Percentiles rank a stretch among this genome's conserved stretches.
Conservation (phyloP, 257 asterid species). For the Rehmannia glutinosa region DNA sequence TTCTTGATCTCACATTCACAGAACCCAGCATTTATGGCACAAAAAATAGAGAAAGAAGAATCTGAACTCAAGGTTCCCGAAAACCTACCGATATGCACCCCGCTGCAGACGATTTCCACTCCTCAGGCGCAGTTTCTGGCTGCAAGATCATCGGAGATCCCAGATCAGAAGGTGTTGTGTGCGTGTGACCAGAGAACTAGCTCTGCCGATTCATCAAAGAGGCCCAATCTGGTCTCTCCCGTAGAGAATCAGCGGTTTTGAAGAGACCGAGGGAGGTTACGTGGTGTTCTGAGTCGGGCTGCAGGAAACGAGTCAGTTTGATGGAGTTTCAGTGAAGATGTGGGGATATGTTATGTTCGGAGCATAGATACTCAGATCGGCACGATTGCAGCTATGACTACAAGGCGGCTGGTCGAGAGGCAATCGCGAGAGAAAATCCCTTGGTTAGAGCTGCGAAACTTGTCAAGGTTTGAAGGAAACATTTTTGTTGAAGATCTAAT, state of each 20-base stretch:
- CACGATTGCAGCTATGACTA: too few relatives aligned
- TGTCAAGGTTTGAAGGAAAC: too few relatives aligned
- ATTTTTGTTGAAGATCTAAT: too few relatives aligned
- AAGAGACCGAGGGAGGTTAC: constrained; percentile 47
- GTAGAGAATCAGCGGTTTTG: constrained; percentile 15
- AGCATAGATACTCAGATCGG: constrained; percentile 59
- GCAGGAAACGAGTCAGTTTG: constrained; percentile 51
- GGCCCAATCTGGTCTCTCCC: constrained; percentile 28
- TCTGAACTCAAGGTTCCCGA: constrained; percentile 55
- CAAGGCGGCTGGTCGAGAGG: too few relatives aligned
- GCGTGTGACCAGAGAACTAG: constrained; percentile 24
- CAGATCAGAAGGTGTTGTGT: constrained; percentile 33
- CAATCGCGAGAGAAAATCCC: too few relatives aligned
- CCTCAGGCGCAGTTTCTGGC: constrained; percentile 24
- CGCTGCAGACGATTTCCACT: constrained; percentile 25
- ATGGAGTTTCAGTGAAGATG: constrained; percentile 64
- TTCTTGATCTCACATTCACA: too few relatives aligned
- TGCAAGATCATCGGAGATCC: constrained; percentile 20
- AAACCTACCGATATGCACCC: constrained; percentile 32
- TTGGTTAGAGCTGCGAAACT: too few relatives aligned
- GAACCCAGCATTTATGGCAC: too few relatives aligned
- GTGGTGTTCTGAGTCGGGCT: constrained; percentile 52
- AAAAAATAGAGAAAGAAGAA: constrained; percentile 61
- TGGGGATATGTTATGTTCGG: constrained; percentile 55
- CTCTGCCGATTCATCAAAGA: constrained; percentile 26